phyloP scores from a whole-genome alignment of 768 basidiomycete species.

The Epithele typhae region DNA sequence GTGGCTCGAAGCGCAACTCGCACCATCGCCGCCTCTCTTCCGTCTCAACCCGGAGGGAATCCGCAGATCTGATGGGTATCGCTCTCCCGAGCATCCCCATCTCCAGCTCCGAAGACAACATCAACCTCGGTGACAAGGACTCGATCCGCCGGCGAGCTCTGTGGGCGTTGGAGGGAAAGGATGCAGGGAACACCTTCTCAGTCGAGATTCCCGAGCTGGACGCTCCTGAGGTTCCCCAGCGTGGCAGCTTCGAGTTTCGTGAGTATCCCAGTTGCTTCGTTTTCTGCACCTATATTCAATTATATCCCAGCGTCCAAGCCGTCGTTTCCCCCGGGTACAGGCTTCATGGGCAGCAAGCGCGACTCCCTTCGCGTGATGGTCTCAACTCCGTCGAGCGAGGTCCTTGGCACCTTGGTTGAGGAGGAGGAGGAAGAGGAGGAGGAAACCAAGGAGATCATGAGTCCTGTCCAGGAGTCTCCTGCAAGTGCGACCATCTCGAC shows the following conservation, averaged over 20 bases:
- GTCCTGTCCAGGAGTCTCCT: constrained; percentile 9
- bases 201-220: constrained; percentile 83
- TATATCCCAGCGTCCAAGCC: constrained; percentile 51
- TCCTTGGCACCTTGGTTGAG: constrained; percentile 74
- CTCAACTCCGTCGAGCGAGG: constrained; percentile 66
- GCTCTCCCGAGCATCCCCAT: constrained; percentile 59
- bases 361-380: constrained; percentile 74
- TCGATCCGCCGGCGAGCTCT: constrained; percentile 80
- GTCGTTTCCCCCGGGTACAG: constrained; percentile 47
- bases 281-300: constrained; percentile 36
- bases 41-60: constrained; percentile 86
- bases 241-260: constrained; percentile 64
- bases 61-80: constrained; percentile 87
- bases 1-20: constrained; percentile 57
- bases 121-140: constrained; percentile 68
- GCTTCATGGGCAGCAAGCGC: constrained; percentile 57
- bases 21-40: constrained; percentile 85
- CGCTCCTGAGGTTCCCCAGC: constrained; percentile 51
- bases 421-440: constrained; percentile 84
- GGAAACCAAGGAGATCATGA: constrained; percentile 9
- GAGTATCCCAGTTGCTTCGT: constrained; percentile 29
- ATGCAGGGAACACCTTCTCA: constrained; percentile 55
- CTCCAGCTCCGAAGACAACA: constrained; percentile 59
- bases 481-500: constrained; percentile 10
- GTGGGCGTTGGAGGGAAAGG: constrained; percentile 83